Percentiles rank a stretch among this genome's conserved stretches.
phyloP scores from a whole-genome alignment of 2,329 filamentous ascomycete genomes.

The Aspergillus clavatus region DNA sequence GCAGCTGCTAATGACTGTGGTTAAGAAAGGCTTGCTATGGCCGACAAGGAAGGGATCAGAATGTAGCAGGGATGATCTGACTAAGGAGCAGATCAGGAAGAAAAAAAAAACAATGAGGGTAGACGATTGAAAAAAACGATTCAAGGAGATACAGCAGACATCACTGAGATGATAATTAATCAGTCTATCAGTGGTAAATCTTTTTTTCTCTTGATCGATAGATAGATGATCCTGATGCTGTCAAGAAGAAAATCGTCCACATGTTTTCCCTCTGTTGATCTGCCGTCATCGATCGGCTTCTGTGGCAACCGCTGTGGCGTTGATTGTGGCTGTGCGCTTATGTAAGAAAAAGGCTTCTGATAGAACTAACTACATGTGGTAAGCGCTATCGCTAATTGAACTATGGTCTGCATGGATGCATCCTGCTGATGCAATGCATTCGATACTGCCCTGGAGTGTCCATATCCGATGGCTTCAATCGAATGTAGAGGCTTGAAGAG shows the following conservation, averaged over 20 bases:
- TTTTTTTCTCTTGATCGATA: too few species aligned
- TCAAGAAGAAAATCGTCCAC: background rate
- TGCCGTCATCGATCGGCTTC: constrained; percentile 19
- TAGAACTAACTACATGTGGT: background rate
- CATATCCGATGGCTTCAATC: too few species aligned
- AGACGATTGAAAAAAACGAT: background rate
- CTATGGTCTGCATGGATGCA: too few species aligned
- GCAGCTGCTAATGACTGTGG: constrained; percentile 14
- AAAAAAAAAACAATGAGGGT: background rate
- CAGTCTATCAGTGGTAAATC: too few species aligned
- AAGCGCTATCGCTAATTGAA: background rate
- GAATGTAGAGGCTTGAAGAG: background rate
- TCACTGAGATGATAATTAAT: constrained; percentile 3
- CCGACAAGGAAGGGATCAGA: constrained; percentile 4
- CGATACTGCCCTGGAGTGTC: too few species aligned
- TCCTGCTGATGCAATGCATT: too few species aligned
- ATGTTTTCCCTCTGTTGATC: constrained; percentile 18
- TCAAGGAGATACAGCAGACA: constrained; percentile 15
- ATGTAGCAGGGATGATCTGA: constrained; percentile 6
- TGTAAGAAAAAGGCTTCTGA: constrained; percentile 6
- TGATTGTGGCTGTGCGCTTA: constrained; percentile 9
- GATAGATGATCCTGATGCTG: background rate
- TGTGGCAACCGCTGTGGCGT: constrained; percentile 20
- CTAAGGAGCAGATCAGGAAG: background rate
- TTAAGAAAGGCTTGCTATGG: background rate